These are phyloP conservation scores for Protostelium mycophagum DNA, from an alignment of 78 protist species.

Conservation along the genomic window DNA sequence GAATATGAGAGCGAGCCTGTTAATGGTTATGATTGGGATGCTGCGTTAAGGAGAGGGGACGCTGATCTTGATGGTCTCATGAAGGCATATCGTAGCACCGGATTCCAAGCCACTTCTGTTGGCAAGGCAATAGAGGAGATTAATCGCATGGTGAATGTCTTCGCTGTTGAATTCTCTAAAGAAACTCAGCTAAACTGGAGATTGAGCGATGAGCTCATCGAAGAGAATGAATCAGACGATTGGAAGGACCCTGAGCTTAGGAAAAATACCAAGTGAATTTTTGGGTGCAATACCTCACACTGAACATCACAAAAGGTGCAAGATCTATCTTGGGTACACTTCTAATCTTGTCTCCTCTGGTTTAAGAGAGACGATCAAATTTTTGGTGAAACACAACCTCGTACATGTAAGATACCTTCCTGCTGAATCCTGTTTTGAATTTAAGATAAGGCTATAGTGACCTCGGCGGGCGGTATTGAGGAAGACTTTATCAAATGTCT, in stretches of 20 bases:
- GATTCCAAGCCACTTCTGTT: constrained; percentile 93
- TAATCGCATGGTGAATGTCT: constrained; percentile 74
- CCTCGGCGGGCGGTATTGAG: constrained; percentile 99
- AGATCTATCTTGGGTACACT: constrained; percentile 95
- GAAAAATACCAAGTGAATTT: constrained; percentile 18
- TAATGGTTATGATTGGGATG: not conserved
- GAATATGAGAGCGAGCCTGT: not conserved
- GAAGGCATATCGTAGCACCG: constrained; percentile 57
- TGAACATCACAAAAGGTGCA: constrained; percentile 19
- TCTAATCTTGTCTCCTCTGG: constrained; percentile 96
- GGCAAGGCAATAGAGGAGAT: constrained; percentile 88
- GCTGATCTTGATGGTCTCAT: constrained; percentile 41
- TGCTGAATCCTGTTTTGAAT: not conserved
- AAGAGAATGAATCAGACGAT: constrained; percentile 48
- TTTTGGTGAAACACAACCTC: constrained; percentile 75
- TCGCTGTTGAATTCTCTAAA: not conserved
- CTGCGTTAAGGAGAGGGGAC: not conserved
- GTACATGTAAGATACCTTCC: constrained; percentile 37
- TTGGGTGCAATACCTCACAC: constrained; percentile 8
- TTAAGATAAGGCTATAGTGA: constrained; percentile 83
- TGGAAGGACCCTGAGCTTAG: not conserved
- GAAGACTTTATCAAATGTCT: constrained; percentile 99
- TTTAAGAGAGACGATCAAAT: constrained; percentile 88
- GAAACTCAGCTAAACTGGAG: constrained; percentile 14
- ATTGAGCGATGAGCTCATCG: constrained; percentile 54